phyloP scores from a whole-genome alignment of 345 rosid genomes.

The Murraya paniculata region DNA sequence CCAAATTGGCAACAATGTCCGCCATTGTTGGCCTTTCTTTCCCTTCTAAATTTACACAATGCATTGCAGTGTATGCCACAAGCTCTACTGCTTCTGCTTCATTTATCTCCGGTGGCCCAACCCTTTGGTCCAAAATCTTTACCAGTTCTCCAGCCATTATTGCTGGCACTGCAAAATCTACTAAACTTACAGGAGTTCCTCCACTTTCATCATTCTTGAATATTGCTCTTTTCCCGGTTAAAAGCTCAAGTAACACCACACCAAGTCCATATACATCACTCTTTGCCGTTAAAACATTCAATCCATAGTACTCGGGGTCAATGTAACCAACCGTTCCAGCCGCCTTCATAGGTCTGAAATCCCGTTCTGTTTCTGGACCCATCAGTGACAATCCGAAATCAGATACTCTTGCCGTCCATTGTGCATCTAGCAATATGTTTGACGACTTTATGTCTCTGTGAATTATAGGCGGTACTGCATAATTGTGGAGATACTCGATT shows the following conservation, averaged over 20 bases:
- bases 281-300: constrained; percentile 72
- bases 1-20: constrained; percentile 66
- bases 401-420: constrained; percentile 79
- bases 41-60: constrained; percentile 73
- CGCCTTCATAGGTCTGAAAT: constrained; percentile 54
- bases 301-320: constrained; percentile 90
- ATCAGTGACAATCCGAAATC: constrained; percentile 80
- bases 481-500: constrained; percentile 79
- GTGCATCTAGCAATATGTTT: constrained; percentile 66
- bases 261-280: constrained; percentile 93
- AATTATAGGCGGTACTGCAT: constrained; percentile 80
- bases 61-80: constrained; percentile 73
- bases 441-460: constrained; percentile 92
- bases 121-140: constrained; percentile 58
- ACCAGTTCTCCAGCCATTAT: constrained; percentile 44
- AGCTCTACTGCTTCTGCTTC: constrained; percentile 87
- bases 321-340: constrained; percentile 92
- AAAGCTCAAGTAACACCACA: constrained; percentile 69
- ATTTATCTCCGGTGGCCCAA: constrained; percentile 44
- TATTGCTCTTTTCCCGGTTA: constrained; percentile 75
- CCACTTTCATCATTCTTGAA: constrained; percentile 46
- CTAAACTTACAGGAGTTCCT: constrained; percentile 52
- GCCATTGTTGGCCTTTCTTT: constrained; percentile 63
- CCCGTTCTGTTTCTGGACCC: constrained; percentile 54
- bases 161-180: constrained; percentile 63